Conservation (phyloP, 1,284 basidiomycete species). For the Fistulinella cinereoalba region DNA sequence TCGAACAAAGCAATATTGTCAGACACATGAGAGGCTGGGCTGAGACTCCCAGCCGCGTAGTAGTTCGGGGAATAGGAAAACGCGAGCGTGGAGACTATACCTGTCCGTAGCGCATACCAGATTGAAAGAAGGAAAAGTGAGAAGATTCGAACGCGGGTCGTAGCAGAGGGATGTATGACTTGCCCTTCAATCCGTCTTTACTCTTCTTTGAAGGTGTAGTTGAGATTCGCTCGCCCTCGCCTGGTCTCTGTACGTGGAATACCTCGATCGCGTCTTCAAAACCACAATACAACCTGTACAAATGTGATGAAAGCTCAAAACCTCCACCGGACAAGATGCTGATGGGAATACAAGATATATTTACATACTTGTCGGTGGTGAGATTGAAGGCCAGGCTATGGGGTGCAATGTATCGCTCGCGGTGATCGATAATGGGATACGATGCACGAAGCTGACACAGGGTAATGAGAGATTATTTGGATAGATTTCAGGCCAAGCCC, state of each 20-base stretch:
- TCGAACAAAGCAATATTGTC: slow-evolving; percentile 76
- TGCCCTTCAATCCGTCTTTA: slow-evolving; percentile 83
- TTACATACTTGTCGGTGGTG: slow-evolving; percentile 59
- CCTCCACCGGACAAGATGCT: too few species aligned
- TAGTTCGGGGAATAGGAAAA: slow-evolving; percentile 64
- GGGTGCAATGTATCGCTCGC: slow-evolving; percentile 84
- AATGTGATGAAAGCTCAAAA: too few species aligned
- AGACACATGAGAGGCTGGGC: slow-evolving; percentile 45
- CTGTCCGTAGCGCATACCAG: slow-evolving; percentile 38
- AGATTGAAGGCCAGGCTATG: slow-evolving; percentile 78
- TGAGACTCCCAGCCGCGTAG: slow-evolving; percentile 72
- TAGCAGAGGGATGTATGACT: background rate
- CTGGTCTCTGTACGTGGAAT: slow-evolving; percentile 74
- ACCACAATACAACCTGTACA: slow-evolving; percentile 78
- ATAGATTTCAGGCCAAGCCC: background rate
- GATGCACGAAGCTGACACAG: slow-evolving; percentile 56
- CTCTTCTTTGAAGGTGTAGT: slow-evolving; percentile 78
- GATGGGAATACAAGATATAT: background rate
- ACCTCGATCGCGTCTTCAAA: slow-evolving; percentile 88
- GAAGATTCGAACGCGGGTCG: too few species aligned
- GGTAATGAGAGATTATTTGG: background rate
- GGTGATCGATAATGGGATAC: slow-evolving; percentile 87
- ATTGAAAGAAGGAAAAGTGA: background rate
- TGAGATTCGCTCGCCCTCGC: slow-evolving; percentile 69
- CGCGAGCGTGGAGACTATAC: slow-evolving; percentile 80